A percentile compares a stretch with the other conserved stretches of the same genome.
These are phyloP conservation scores for Lentinula aciculospora DNA, from an alignment of 768 basidiomycete species.

Conservation along the genomic window DNA sequence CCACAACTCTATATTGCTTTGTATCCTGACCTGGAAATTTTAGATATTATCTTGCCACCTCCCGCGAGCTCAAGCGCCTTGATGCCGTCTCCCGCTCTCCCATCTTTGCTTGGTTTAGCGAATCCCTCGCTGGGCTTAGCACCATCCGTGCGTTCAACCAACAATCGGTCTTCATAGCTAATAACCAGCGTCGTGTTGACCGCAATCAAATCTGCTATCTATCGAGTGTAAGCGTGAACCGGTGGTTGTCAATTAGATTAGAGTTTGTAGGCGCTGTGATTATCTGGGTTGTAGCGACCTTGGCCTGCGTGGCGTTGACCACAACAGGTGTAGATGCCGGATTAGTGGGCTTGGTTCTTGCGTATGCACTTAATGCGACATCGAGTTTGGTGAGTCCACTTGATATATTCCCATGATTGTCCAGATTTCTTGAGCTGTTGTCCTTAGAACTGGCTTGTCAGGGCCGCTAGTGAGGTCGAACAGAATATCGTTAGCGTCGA, in stretches of 20 bases:
- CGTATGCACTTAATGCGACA: slow-evolving; percentile 81
- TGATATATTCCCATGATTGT: neutral
- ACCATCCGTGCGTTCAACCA: slow-evolving; percentile 82
- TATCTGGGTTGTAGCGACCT: slow-evolving; percentile 63
- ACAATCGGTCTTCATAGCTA: slow-evolving; percentile 57
- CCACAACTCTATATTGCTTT: neutral
- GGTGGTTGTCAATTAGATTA: slow-evolving; percentile 66
- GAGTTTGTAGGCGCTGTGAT: slow-evolving; percentile 82
- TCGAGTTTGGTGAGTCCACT: slow-evolving; percentile 59
- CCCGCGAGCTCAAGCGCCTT: slow-evolving; percentile 82
- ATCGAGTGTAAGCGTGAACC: slow-evolving; percentile 67
- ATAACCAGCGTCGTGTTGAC: slow-evolving; percentile 73
- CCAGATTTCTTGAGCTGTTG: neutral
- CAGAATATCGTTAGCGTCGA: slow-evolving; percentile 90
- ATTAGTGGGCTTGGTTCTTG: slow-evolving; percentile 79
- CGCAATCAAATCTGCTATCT: slow-evolving; percentile 80
- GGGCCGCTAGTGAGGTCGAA: slow-evolving; percentile 83
- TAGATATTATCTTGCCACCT: slow-evolving; percentile 85
- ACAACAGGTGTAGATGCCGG: slow-evolving; percentile 79
- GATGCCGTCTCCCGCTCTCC: slow-evolving; percentile 88
- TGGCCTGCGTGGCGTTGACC: slow-evolving; percentile 66
- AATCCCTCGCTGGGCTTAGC: slow-evolving; percentile 67
- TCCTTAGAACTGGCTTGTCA: slow-evolving; percentile 72
- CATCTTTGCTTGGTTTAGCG: slow-evolving; percentile 87
- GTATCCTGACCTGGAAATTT: neutral